Percentiles rank a stretch among this genome's conserved stretches.
Conservation (phyloP, 345 rosid species). For the Syzygium aromaticum region DNA sequence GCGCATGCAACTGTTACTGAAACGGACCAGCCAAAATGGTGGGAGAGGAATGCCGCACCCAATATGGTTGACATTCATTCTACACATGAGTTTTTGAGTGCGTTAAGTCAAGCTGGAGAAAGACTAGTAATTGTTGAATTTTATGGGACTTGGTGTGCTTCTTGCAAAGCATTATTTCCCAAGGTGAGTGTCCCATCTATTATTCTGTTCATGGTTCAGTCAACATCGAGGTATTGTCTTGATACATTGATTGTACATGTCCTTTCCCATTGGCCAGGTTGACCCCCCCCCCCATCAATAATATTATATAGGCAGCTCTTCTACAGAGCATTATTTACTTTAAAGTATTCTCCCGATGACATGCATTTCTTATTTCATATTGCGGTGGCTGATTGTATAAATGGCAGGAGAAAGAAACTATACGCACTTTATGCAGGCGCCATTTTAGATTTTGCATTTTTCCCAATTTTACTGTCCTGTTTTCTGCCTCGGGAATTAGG, state of each 20-base stretch:
- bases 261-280: background rate
- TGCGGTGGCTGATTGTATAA: background rate
- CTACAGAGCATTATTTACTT: background rate
- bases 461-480: background rate
- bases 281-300: background rate
- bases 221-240: background rate
- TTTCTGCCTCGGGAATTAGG: background rate
- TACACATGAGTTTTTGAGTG: slow-evolving; percentile 67
- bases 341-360: background rate
- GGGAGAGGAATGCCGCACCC: slow-evolving; percentile 85
- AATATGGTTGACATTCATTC: slow-evolving; percentile 91
- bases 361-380: background rate
- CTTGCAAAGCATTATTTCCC: slow-evolving; percentile 83
- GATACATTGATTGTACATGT: background rate
- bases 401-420: background rate
- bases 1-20: slow-evolving; percentile 54
- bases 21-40: slow-evolving; percentile 85
- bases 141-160: slow-evolving; percentile 98
- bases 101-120: slow-evolving; percentile 68
- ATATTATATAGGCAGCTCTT: background rate
- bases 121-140: slow-evolving; percentile 88
- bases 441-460: background rate
- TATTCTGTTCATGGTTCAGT: background rate
- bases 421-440: background rate
- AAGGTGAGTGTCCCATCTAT: slow-evolving; percentile 33